phyloP scores from a whole-genome alignment of 108 stramenopile species.

The Licmophora abbreviata region DNA sequence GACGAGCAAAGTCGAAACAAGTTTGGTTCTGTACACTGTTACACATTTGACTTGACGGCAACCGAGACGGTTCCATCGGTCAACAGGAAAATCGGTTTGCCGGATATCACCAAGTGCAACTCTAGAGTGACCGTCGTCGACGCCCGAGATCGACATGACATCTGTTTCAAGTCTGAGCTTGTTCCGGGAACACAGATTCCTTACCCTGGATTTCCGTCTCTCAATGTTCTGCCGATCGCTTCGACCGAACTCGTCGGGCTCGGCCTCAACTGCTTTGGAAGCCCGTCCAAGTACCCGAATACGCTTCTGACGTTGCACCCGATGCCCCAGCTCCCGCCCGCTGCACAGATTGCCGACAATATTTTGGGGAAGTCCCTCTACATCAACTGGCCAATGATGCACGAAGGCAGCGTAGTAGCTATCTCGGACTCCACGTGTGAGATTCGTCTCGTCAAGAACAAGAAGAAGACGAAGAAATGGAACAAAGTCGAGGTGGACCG shows the following conservation, averaged over 20 bases:
- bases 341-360: constrained; percentile 54
- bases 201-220: constrained; percentile 87
- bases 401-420: constrained; percentile 90
- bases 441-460: constrained; percentile 45
- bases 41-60: constrained; percentile 66
- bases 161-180: constrained; percentile 77
- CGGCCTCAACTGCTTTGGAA: constrained; percentile 83
- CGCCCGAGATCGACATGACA: constrained; percentile 40
- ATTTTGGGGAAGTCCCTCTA: constrained; percentile 82
- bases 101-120: constrained; percentile 73
- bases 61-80: constrained; percentile 72
- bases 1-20: constrained; percentile 76
- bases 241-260: constrained; percentile 48
- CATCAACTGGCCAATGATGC: constrained; percentile 98
- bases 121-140: constrained; percentile 59
- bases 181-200: constrained; percentile 79
- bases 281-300: constrained; percentile 81
- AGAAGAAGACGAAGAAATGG: constrained; percentile 33
- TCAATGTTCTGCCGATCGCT: constrained; percentile 83
- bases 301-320: constrained; percentile 68
- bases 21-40: constrained; percentile 68
- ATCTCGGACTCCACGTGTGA: constrained; percentile 68
- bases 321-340: constrained; percentile 65
- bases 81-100: constrained; percentile 71
- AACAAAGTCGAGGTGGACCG: constrained; percentile 33